phyloP scores from a whole-genome alignment of 2,329 filamentous ascomycete genomes.

The Claviceps cyperi region DNA sequence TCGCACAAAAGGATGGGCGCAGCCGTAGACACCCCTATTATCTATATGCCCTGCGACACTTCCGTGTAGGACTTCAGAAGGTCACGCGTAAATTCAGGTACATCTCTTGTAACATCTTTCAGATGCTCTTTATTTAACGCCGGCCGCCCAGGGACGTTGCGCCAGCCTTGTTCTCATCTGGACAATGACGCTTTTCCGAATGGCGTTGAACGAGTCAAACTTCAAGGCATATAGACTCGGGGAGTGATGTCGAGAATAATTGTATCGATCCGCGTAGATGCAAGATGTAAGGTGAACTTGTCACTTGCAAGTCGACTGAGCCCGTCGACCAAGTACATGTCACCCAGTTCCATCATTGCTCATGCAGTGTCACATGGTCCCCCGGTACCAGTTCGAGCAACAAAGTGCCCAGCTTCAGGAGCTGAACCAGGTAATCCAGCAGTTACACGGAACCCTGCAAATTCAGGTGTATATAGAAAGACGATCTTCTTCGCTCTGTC shows the following conservation, averaged over 20 bases:
- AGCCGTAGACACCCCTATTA: too few species aligned
- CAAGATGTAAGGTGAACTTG: background rate
- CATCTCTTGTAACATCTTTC: background rate
- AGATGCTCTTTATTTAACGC: background rate
- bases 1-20: too few species aligned
- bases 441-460: too few species aligned
- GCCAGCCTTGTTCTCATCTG: too few species aligned
- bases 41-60: too few species aligned
- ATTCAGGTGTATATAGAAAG: too few species aligned
- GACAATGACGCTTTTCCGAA: background rate
- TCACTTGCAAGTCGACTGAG: background rate
- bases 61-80: background rate
- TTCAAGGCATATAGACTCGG: background rate
- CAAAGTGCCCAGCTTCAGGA: too few species aligned
- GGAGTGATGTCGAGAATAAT: background rate
- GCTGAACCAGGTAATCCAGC: too few species aligned
- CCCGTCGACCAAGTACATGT: background rate
- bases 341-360: background rate
- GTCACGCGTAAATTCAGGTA: background rate
- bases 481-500: too few species aligned
- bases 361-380: background rate
- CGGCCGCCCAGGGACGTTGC: background rate
- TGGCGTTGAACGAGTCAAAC: background rate
- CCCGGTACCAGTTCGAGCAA: background rate
- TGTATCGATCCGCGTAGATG: background rate